Evolutionary conservation across 2,329 filamentous ascomycete genomes (phyloP).

Genomic region (Teratosphaeria epicoccoides): DNA sequence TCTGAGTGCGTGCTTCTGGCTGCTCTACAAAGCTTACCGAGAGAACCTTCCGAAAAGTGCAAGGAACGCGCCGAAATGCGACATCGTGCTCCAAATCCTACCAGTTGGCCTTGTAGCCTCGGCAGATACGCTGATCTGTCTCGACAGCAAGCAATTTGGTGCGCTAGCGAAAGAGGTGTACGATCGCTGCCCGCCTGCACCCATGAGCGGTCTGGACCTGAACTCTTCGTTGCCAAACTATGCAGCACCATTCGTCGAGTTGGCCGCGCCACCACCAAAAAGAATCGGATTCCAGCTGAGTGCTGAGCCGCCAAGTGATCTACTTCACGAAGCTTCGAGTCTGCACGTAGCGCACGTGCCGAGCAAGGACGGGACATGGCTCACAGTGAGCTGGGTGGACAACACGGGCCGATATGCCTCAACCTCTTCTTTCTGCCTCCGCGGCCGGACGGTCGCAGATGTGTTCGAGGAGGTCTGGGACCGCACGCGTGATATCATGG

Average conservation of each 20-base stretch:
- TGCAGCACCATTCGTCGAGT: constrained; percentile 59
- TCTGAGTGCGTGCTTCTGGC: constrained; percentile 63
- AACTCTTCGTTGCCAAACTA: constrained; percentile 33
- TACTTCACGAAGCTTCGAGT: constrained; percentile 67
- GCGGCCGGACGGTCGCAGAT: constrained; percentile 50
- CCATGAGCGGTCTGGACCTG: constrained; percentile 18
- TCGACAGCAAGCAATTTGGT: constrained; percentile 48
- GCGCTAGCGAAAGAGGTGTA: constrained; percentile 65
- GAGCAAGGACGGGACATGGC: constrained; percentile 66
- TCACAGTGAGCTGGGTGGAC: constrained; percentile 73
- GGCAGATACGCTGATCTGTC: constrained; percentile 51
- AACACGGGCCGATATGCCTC: constrained; percentile 63
- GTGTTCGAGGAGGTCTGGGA: constrained; percentile 69
- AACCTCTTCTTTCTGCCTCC: constrained; percentile 61
- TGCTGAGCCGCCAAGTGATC: constrained; percentile 56
- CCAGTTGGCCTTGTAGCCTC: constrained; percentile 59
- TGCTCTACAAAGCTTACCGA: constrained; percentile 56
- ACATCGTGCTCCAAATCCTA: constrained; percentile 68
- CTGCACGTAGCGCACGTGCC: constrained; percentile 71
- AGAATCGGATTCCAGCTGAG: constrained; percentile 65
- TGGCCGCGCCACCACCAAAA: constrained; percentile 60
- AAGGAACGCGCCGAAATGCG: constrained; percentile 34
- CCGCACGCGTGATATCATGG: constrained; percentile 59
- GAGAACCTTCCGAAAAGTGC: constrained; percentile 55
- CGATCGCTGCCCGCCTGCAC: constrained; percentile 52